Conservation (phyloP, 441 rosid genomes). For the Erodium moschatum region DNA sequence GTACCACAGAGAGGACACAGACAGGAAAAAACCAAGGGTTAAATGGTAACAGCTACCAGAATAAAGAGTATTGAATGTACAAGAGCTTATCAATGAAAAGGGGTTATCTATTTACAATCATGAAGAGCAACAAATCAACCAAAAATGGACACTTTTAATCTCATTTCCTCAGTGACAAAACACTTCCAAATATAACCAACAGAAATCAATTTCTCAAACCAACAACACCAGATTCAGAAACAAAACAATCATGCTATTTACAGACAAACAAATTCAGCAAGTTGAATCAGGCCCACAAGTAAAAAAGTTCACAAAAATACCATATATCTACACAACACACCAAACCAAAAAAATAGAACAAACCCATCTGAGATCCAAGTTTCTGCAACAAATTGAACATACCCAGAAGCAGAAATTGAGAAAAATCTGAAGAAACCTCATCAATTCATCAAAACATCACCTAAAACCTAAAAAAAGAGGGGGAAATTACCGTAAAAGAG, state of each 20-base stretch:
- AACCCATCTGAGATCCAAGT: slow-evolving; percentile 5
- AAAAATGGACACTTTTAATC: not conserved
- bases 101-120: slow-evolving; percentile 6
- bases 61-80: not conserved
- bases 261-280: not conserved
- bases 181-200: not conserved
- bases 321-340: too few relatives aligned
- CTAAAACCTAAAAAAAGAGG: not conserved
- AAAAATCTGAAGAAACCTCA: slow-evolving; percentile 3
- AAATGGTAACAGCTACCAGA: not conserved
- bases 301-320: too few relatives aligned
- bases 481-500: slow-evolving; percentile 12
- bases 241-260: not conserved
- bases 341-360: not conserved
- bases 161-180: not conserved
- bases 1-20: not conserved
- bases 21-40: not conserved
- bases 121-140: not conserved
- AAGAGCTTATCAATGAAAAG: slow-evolving; percentile 12
- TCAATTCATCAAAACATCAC: not conserved
- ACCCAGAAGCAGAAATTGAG: not conserved
- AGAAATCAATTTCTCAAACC: not conserved
- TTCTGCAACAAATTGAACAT: not conserved
- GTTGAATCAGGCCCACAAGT: too few relatives aligned
- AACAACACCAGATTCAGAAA: not conserved